phyloP scores from a whole-genome alignment of 768 basidiomycete species.

The Leucosporidium yakuticum region DNA sequence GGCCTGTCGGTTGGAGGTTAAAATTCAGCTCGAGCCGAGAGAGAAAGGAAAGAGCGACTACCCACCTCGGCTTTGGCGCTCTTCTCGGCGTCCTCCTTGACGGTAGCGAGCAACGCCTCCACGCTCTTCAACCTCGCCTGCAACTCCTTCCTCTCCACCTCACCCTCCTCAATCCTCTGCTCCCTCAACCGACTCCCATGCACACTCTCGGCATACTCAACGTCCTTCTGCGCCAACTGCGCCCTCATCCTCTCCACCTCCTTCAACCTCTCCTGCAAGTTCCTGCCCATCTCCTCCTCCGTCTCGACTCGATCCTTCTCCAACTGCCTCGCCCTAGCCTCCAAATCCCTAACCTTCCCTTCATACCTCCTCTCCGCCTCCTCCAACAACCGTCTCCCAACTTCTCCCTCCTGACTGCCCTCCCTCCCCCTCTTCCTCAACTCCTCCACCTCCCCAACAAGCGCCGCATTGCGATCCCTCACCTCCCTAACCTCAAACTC shows the following conservation, averaged over 20 bases:
- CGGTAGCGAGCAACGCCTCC: slow-evolving; percentile 48
- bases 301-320: slow-evolving; percentile 81
- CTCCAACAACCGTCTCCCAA: background rate
- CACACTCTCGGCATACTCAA: slow-evolving; percentile 50
- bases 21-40: too few relatives aligned
- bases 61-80: slow-evolving; percentile 61
- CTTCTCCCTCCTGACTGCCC: background rate
- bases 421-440: background rate
- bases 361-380: slow-evolving; percentile 51
- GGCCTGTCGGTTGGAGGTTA: slow-evolving; percentile 42
- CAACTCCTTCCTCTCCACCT: slow-evolving; percentile 49
- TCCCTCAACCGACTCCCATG: slow-evolving; percentile 70
- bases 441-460: background rate
- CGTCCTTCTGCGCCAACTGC: slow-evolving; percentile 34
- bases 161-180: slow-evolving; percentile 53
- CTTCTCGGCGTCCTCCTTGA: slow-evolving; percentile 48
- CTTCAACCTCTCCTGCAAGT: slow-evolving; percentile 48
- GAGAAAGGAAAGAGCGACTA: background rate
- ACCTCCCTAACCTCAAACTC: background rate
- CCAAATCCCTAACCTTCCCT: slow-evolving; percentile 59
- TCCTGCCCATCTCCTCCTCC: slow-evolving; percentile 83
- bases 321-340: slow-evolving; percentile 54
- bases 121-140: slow-evolving; percentile 42
- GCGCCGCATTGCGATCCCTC: background rate
- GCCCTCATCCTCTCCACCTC: slow-evolving; percentile 39